Evolutionary conservation across 169 alveolate species (phyloP), one percentile per base, ranked within the genome.

Genomic region (Plasmodium gallinaceum): DNA sequence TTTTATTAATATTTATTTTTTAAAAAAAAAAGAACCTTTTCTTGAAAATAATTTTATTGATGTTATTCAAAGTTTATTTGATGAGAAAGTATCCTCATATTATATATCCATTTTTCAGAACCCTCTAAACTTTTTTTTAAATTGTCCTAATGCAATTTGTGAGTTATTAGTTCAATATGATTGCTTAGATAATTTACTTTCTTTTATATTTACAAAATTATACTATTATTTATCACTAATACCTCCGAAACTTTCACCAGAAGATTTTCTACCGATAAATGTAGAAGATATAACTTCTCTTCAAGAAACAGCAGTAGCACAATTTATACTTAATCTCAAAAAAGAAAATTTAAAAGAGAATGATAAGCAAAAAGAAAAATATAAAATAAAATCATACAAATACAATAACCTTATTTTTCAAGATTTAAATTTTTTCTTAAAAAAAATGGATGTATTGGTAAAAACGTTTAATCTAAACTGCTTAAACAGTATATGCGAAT

Each of bases 231-330:
- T 83, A 24, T 83, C 86, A 18, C 26, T 83, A 43, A 70, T 83
- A 5, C 91, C 91, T 1, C 91, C 91, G 1, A 57, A 73, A 20
- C 14, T 70, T 7, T 69, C 64, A 6, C 42, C 45, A 14, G 62
- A 83, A 5, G 91, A 69, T 24, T 66, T 58, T 32, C 73, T 83
- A 7, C 91, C 91, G 18, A 24, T 83, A 39, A 70, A 37, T 22
- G 86, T 83, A 24, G 91, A 83, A 32, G 91, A 83, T 32, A 83
- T 83, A 45, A 58, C 74, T n/a, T 57, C 85, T 4, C 66, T 83
- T 16, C 91, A 83, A 42, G 91, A 83, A 26, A 83, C 91, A 24
- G 83, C 91, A 5, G 64, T 83, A 14, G 83, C 86, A 9, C 91
- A 83, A 62, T 69, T 54, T 20, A 14, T 83, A 48, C 18, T 83